Conservation (phyloP, 371 early-diverging fungal species). For the Funneliformis caledonium region DNA sequence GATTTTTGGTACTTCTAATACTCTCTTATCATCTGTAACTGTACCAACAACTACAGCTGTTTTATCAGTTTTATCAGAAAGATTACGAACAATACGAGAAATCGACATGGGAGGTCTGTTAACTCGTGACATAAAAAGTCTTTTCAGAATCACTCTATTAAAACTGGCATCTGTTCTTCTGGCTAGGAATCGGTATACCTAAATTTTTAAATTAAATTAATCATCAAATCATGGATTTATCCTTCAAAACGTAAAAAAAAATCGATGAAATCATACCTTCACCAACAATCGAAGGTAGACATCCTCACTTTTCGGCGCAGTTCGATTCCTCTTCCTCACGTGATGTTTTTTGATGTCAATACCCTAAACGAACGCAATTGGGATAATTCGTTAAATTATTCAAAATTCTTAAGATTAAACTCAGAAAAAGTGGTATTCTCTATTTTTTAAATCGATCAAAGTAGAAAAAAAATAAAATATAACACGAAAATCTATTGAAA, state of each 20-base stretch:
- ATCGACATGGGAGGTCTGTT: slow-evolving; percentile 96
- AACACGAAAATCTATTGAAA: too few relatives aligned
- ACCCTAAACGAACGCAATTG: slow-evolving; percentile 66
- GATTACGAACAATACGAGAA: slow-evolving; percentile 82
- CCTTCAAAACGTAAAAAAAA: not conserved
- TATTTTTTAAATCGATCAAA: too few relatives aligned
- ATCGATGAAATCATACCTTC: slow-evolving; percentile 65
- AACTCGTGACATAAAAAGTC: slow-evolving; percentile 97
- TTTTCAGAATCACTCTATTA: slow-evolving; percentile 98
- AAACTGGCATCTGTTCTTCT: slow-evolving; percentile 97
- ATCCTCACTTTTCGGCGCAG: slow-evolving; percentile 89
- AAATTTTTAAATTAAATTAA: slow-evolving; percentile 15
- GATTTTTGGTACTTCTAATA: slow-evolving; percentile 94
- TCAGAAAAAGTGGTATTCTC: too few relatives aligned
- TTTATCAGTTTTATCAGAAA: slow-evolving; percentile 72
- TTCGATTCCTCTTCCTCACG: slow-evolving; percentile 88
- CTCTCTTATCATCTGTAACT: slow-evolving; percentile 95
- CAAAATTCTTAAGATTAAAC: too few relatives aligned
- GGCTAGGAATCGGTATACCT: slow-evolving; percentile 98
- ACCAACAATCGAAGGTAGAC: slow-evolving; percentile 95
- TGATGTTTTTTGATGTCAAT: slow-evolving; percentile 96
- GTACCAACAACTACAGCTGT: slow-evolving; percentile 94
- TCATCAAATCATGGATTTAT: not conserved
- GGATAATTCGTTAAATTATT: too few relatives aligned
- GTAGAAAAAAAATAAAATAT: too few relatives aligned